Evolutionary conservation across 768 basidiomycete species (phyloP), one percentile per base, ranked within the genome.

Genomic region (Mycena pura): DNA sequence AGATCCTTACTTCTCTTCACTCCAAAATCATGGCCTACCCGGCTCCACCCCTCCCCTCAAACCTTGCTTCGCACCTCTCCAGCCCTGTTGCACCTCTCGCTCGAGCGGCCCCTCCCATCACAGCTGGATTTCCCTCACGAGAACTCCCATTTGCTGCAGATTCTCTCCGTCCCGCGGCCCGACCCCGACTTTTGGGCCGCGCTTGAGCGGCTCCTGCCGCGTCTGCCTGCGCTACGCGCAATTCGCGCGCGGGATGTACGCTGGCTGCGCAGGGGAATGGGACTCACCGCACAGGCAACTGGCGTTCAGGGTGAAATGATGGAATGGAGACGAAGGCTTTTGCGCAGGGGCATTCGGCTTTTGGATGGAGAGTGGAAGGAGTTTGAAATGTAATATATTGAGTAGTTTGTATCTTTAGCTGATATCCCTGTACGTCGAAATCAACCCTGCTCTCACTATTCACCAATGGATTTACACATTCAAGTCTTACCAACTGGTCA

Each of bases 251-350:
- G 90, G 60, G 90, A 92, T 64, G 81, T 91, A 17, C 84, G 85
- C 29, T 93, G 92, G 91, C 73, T 93, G 32, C 76, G 87, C 53
- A 82, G 80, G 50, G 92, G 90, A 0, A 82, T 93, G 72, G 86
- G 82, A 8, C 75, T 74, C 0, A 79, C 82, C 59, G 92, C 92
- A 24, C 86, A 84, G 64, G 86, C 83, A 63, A 84, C 92, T 7
- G 92, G 92, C 8, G 83, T 92, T 14, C 92, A 93, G 73, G 92
- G 91, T 40, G 89, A 92, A 71, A 88, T 94, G 85, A 77, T 80
- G 63, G 83, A 86, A 57, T 94, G 92, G 92, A 81, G 80, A 60
- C 80, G 83, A 45, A 82, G 88, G 51, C 77, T 94, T 29, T 76
- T 76, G 11, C 78, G 85, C 55, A 78, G 83, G 67, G 78, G 84